Evolutionary conservation across 2,329 filamentous ascomycete genomes (phyloP).

Genomic region (Claviceps sorghi): DNA sequence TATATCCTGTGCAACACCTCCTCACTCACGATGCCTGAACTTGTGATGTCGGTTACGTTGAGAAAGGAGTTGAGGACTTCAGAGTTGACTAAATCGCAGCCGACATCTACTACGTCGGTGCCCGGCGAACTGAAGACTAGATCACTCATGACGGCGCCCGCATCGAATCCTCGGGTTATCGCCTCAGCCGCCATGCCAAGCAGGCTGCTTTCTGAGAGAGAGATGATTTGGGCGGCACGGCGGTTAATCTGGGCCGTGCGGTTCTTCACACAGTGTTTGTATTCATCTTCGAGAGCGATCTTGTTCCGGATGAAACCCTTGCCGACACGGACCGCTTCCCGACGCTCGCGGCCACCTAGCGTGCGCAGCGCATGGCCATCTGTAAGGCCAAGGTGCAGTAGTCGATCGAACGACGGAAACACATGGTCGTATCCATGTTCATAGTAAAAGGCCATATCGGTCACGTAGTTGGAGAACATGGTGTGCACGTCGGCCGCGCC

Average conservation of each 20-base stretch:
- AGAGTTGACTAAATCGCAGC: slow-evolving; percentile 10
- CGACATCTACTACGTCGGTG: slow-evolving; percentile 11
- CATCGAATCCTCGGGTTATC: slow-evolving; percentile 9
- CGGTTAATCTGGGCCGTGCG: slow-evolving; percentile 6
- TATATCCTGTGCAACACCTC: slow-evolving; percentile 8
- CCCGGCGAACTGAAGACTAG: slow-evolving; percentile 10
- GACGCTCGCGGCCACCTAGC: slow-evolving; percentile 8
- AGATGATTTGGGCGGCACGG: slow-evolving; percentile 8
- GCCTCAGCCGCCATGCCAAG: slow-evolving; percentile 10
- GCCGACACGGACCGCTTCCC: slow-evolving; percentile 8
- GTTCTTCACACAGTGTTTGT: neutral
- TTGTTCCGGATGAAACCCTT: slow-evolving; percentile 9
- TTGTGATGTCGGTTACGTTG: slow-evolving; percentile 9
- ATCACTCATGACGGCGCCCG: slow-evolving; percentile 10
- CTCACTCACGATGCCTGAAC: slow-evolving; percentile 9
- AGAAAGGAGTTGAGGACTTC: slow-evolving; percentile 12
- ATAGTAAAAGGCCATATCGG: slow-evolving; percentile 12
- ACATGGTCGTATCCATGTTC: slow-evolving; percentile 12
- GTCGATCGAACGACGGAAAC: slow-evolving; percentile 8
- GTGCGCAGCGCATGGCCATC: slow-evolving; percentile 9
- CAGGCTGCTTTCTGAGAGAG: slow-evolving; percentile 10
- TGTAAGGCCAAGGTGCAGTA: slow-evolving; percentile 7
- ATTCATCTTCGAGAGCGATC: slow-evolving; percentile 7
- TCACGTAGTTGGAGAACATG: slow-evolving; percentile 12
- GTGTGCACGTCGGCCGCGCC: slow-evolving; percentile 9